phyloP scores from a whole-genome alignment of 2,329 filamentous ascomycete species.

The Trichocomaceae sp. region DNA sequence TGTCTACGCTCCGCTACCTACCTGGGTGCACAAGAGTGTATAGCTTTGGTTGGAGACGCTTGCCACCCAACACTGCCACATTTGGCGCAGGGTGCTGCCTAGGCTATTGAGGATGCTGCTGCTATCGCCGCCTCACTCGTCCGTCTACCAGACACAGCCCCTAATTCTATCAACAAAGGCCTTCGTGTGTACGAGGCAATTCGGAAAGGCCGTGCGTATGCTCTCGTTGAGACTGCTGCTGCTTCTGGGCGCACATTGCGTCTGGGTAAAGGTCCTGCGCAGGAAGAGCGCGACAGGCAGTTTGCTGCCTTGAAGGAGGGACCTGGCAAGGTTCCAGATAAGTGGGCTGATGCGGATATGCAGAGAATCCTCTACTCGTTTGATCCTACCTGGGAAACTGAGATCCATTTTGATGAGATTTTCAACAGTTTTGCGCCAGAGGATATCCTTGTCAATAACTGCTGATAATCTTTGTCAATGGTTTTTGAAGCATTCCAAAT shows the following conservation, averaged over 20 bases:
- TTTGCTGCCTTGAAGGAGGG: conserved; percentile 48
- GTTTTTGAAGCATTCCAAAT: not conserved
- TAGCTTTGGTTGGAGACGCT: conserved; percentile 36
- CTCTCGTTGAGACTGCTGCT: conserved; percentile 51
- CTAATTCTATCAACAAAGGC: conserved; percentile 46
- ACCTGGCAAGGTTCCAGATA: conserved; percentile 50
- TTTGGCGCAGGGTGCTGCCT: conserved; percentile 60
- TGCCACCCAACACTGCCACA: conserved; percentile 63
- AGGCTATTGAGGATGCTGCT: conserved; percentile 61
- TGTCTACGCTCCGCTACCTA: conserved; percentile 55
- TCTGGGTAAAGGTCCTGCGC: conserved; percentile 52
- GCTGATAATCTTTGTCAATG: not conserved
- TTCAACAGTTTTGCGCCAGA: conserved; percentile 22
- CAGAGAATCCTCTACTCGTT: conserved; percentile 61
- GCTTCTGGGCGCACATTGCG: conserved; percentile 50
- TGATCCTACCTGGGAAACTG: conserved; percentile 53
- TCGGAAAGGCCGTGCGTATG: conserved; percentile 51
- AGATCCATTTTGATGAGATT: conserved; percentile 47
- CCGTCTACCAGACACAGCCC: conserved; percentile 42
- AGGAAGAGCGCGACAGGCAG: conserved; percentile 52
- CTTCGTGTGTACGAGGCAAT: conserved; percentile 52
- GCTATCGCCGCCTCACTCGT: conserved; percentile 39
- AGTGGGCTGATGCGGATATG: conserved; percentile 64
- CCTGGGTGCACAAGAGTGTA: conserved; percentile 52
- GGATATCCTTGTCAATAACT: not conserved